phyloP scores from a whole-genome alignment of 305 asterid species.

The Petunia hybrid region DNA sequence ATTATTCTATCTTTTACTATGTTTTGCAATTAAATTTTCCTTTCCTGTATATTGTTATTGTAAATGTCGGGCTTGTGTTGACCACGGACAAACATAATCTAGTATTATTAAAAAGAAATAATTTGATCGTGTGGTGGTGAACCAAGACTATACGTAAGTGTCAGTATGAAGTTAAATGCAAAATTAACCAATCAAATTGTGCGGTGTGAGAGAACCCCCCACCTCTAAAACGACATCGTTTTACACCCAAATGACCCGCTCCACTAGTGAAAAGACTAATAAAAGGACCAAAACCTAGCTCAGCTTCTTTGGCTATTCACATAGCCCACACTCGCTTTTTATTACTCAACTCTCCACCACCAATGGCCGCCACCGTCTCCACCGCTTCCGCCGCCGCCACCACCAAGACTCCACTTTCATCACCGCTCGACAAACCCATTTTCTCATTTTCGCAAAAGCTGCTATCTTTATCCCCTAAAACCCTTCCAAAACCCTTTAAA shows the following conservation, averaged over 20 bases:
- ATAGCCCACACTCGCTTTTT: slow-evolving; percentile 32
- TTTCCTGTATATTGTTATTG: too few species aligned
- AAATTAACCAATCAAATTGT: background rate
- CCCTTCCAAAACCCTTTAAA: slow-evolving; percentile 44
- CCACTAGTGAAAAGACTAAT: background rate
- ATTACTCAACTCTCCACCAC: background rate
- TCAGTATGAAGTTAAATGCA: background rate
- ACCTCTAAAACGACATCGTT: too few species aligned
- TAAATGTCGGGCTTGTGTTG: too few species aligned
- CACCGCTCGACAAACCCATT: slow-evolving; percentile 34
- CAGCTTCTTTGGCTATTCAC: slow-evolving; percentile 48
- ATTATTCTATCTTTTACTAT: too few species aligned
- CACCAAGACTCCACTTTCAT: slow-evolving; percentile 5
- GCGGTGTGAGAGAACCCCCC: background rate
- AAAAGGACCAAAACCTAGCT: slow-evolving; percentile 49
- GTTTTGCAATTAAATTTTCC: too few species aligned
- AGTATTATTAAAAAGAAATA: too few species aligned
- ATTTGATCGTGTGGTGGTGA: background rate
- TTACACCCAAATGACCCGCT: background rate
- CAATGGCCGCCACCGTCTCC: slow-evolving; percentile 60
- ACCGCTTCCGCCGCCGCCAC: slow-evolving; percentile 31
- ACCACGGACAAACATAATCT: too few species aligned
- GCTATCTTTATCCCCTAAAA: slow-evolving; percentile 38
- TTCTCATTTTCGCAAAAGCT: slow-evolving; percentile 39
- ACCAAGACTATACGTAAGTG: too few species aligned